A percentile compares a stretch with the other conserved stretches of the same genome.
Conservation (phyloP, 768 basidiomycete genomes). For the Panaeolus papilionaceus region DNA sequence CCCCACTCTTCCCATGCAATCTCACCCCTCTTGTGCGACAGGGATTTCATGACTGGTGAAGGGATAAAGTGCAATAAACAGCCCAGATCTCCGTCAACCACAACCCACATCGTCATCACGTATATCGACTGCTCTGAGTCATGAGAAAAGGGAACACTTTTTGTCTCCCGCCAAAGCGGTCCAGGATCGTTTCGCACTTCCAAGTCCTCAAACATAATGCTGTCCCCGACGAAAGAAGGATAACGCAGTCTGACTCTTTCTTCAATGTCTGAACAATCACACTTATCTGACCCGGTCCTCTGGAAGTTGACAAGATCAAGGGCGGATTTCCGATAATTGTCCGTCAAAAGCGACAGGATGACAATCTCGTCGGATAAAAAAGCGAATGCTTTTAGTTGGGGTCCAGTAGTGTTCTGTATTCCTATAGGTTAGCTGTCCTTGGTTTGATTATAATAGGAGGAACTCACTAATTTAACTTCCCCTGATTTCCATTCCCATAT, state of each 20-base stretch:
- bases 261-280: slow-evolving; percentile 35
- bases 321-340: slow-evolving; percentile 33
- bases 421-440: slow-evolving; percentile 22
- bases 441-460: neutral
- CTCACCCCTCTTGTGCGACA: slow-evolving; percentile 21
- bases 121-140: slow-evolving; percentile 50
- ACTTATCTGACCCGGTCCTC: slow-evolving; percentile 34
- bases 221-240: slow-evolving; percentile 39
- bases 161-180: slow-evolving; percentile 44
- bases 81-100: slow-evolving; percentile 31
- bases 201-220: slow-evolving; percentile 37
- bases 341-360: slow-evolving; percentile 36
- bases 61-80: slow-evolving; percentile 51
- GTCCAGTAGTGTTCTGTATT: slow-evolving; percentile 33
- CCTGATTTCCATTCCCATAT: slow-evolving; percentile 77
- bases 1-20: slow-evolving; percentile 61
- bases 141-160: slow-evolving; percentile 52
- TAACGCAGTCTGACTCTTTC: slow-evolving; percentile 47
- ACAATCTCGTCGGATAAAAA: slow-evolving; percentile 50
- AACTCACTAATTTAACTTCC: slow-evolving; percentile 52
- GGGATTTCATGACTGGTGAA: slow-evolving; percentile 42
- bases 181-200: slow-evolving; percentile 61
- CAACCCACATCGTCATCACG: slow-evolving; percentile 51
- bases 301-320: slow-evolving; percentile 47
- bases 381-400: slow-evolving; percentile 44